Conservation (phyloP, 2,329 filamentous ascomycete species). For the Paecilomyces sp. region DNA sequence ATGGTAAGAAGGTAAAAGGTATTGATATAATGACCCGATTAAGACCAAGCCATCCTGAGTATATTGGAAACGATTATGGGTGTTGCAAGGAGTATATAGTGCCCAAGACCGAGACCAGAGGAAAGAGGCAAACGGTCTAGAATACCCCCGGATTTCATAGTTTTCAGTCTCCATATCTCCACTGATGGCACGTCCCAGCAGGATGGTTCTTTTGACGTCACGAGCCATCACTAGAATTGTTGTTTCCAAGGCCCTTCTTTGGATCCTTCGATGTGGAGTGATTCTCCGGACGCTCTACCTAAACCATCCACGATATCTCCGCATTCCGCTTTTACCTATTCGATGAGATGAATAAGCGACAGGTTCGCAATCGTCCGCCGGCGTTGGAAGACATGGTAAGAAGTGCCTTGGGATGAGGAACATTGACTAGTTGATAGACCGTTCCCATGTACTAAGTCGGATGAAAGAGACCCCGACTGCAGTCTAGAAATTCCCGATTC, state of each 20-base stretch:
- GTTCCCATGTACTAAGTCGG: background rate
- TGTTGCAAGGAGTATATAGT: background rate
- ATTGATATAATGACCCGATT: background rate
- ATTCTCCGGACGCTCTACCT: constrained; percentile 17
- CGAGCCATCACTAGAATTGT: background rate
- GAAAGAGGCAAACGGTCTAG: background rate
- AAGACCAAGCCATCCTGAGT: background rate
- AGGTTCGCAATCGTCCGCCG: constrained; percentile 8
- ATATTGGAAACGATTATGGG: constrained; percentile 6
- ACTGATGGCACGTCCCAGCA: background rate
- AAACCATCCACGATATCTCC: constrained; percentile 9
- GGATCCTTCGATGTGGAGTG: constrained; percentile 11
- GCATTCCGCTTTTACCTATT: constrained; percentile 5
- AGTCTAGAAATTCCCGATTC: background rate
- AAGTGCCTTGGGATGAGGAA: background rate
- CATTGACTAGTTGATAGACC: background rate
- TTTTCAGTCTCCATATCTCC: background rate
- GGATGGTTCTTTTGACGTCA: constrained; percentile 2
- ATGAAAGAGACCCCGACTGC: background rate
- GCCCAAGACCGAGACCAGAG: too few relatives aligned
- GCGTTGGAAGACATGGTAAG: background rate
- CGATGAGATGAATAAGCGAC: constrained; percentile 3
- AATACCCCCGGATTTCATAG: background rate
- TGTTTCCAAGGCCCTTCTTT: background rate
- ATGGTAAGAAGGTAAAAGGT: background rate